phyloP scores from a whole-genome alignment of 2,329 filamentous ascomycete species.

The Cladosporium sp. region DNA sequence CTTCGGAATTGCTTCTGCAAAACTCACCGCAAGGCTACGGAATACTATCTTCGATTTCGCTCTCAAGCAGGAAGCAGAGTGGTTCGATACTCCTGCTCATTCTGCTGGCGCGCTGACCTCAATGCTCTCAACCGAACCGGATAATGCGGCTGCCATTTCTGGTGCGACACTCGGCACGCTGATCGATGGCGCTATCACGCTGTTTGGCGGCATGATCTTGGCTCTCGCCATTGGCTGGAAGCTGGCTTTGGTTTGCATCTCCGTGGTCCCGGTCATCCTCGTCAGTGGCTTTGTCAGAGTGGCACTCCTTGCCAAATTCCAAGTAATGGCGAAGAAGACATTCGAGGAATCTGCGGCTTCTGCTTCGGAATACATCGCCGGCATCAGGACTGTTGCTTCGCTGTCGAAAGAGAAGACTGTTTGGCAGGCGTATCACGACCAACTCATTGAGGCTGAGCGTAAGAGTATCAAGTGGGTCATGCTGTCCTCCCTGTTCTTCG shows the following conservation, averaged over 20 bases:
- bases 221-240: conserved; percentile 53
- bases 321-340: conserved; percentile 27
- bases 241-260: conserved; percentile 48
- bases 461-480: conserved; percentile 24
- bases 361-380: conserved; percentile 34
- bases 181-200: conserved; percentile 47
- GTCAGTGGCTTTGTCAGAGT: conserved; percentile 48
- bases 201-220: conserved; percentile 50
- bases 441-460: conserved; percentile 29
- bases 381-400: conserved; percentile 39
- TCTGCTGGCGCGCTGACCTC: conserved; percentile 52
- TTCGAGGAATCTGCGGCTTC: conserved; percentile 32
- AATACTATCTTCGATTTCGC: conserved; percentile 38
- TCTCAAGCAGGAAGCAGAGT: conserved; percentile 36
- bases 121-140: conserved; percentile 50
- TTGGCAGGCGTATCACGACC: conserved; percentile 29
- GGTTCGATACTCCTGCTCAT: conserved; percentile 50
- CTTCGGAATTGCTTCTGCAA: conserved; percentile 48
- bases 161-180: conserved; percentile 51
- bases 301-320: conserved; percentile 38
- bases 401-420: conserved; percentile 34
- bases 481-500: conserved; percentile 31
- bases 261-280: conserved; percentile 47
- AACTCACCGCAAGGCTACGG: conserved; percentile 41
- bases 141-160: conserved; percentile 58